Conservation (phyloP, 1,284 basidiomycete species). For the Rhodotorula mucilaginosa region DNA sequence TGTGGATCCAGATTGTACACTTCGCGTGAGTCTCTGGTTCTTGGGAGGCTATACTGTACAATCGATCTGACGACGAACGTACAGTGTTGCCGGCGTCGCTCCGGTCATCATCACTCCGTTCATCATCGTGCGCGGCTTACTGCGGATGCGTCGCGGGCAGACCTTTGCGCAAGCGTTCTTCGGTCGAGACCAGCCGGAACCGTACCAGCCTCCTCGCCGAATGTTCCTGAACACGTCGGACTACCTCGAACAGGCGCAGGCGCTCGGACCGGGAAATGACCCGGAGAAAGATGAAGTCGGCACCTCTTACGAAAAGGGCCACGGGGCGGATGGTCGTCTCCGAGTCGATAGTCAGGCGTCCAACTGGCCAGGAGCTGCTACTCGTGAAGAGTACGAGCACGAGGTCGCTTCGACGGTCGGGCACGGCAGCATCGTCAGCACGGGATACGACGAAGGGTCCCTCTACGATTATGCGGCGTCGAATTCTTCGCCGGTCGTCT, state of each 20-base stretch:
- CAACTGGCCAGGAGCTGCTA: constrained; percentile 17
- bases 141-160: constrained; percentile 11
- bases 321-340: neutral
- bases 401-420: constrained; percentile 2
- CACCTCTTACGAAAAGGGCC: constrained; percentile 2
- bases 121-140: constrained; percentile 17
- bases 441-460: neutral
- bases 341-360: neutral
- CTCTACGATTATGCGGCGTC: neutral
- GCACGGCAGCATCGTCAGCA: neutral
- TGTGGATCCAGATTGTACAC: constrained; percentile 18
- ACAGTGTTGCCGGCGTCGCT: constrained; percentile 20
- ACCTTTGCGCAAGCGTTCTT: constrained; percentile 26
- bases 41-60: no score
- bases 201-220: constrained; percentile 7
- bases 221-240: constrained; percentile 16
- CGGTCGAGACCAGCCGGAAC: neutral
- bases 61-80: no score
- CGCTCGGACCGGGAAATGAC: neutral
- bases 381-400: constrained; percentile 28
- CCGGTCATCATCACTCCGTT: constrained; percentile 13
- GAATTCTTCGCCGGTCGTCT: neutral
- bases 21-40: constrained; percentile 6
- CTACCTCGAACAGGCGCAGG: constrained; percentile 5
- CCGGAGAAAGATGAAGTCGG: constrained; percentile 12